Evolutionary conservation across 2,329 filamentous ascomycete genomes (phyloP), one percentile per base, ranked within the genome.

Genomic region (Ustilaginoidea virens): DNA sequence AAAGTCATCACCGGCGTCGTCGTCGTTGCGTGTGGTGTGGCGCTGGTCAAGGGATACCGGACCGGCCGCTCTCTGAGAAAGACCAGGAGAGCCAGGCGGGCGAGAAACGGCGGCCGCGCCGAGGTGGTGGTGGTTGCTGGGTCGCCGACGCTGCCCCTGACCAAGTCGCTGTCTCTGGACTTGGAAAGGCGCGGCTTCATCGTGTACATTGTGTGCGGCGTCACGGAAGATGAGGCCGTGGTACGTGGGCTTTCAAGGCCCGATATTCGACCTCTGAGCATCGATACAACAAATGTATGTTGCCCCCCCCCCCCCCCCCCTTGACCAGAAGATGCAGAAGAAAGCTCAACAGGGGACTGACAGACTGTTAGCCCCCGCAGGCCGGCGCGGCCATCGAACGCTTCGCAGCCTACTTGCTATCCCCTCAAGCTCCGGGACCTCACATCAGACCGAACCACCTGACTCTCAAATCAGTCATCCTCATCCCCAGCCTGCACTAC

Each of bases 121-220:
- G 90, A 98, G 52, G 87, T 96, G 5, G 60, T 74, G 48, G 80
- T 96, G 17, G 69, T 96, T 36, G 85, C 85, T 14, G 87, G 87
- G n/a, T 85, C 82, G 13, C 80, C 83, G 3, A 72, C 77, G 28
- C 74, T 92, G 43, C 80, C 86, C 11, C 64, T 94, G 45, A 87
- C 83, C 5, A 78, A 76, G 44, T 83, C 82, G 8, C 61, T 96
- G 30, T 74, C 83, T 2, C 56, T 86, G 27, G 90, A 98, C 47
- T 62, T 98, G 40, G 90, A 96, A 56, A 67, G 85, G 34, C 73
- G 85, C 38, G 90, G 90, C 4, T 96, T 92, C 51, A 80, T 96
- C 35, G 82, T 96, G 32, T 98, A 85, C 51, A 65, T 98, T 35
- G 80, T 92, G 1, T 87, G 85, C 44, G 78, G 74, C 38, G 82